Base-by-base conservation (phyloP, 805 yeast species). In the Nadsonia fulvescens region DNA sequence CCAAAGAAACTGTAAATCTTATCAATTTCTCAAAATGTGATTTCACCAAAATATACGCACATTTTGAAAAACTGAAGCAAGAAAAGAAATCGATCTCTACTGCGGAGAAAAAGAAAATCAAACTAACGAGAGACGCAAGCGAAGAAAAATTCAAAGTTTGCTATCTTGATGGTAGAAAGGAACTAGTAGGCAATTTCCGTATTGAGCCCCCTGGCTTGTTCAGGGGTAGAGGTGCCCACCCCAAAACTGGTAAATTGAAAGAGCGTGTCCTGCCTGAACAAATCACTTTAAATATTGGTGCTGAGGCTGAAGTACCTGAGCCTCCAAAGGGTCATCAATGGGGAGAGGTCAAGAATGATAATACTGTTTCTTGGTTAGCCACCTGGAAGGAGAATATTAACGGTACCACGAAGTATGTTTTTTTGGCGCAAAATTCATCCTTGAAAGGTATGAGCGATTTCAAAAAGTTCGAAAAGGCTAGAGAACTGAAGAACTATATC, bases 191-290 rank as follows among this genome's bases (percentile, higher is more conserved):
- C 13, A 86, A 86, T 46, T 86, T 86, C 49, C 61, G 86, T 43
- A 72, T 86, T 25, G 98, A 86, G 58, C 96, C 96, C 16, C 96
- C 98, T 1, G 95, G 93, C 2, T 55, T 86, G 29, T 86, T 83
- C 46, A 63, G 95, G 49, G 98, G 96, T 22, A 76, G 96, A 49
- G 96, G 95, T 43, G 82, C 86, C 0, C 96, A 83, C 48, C 96
- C 96, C 10, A 81, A 77, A 48, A 83, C 95, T 1, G 98, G 98
- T 22, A 78, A 74, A 45, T 53, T 82, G 31, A 86, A 86, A 47
- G 66, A 73, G 40, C 63, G 98, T 36, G 93, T 86, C 9, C 49
- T 49, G 28, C 94, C 98, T 2, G 95, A 86, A 51, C 89, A 79
- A 40, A 75, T 86, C 23, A 75, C 86, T 0, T 54, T 86, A 33